These are phyloP conservation scores for Russula sp. DNA, from an alignment of 768 basidiomycete genomes.

Conservation along the genomic window DNA sequence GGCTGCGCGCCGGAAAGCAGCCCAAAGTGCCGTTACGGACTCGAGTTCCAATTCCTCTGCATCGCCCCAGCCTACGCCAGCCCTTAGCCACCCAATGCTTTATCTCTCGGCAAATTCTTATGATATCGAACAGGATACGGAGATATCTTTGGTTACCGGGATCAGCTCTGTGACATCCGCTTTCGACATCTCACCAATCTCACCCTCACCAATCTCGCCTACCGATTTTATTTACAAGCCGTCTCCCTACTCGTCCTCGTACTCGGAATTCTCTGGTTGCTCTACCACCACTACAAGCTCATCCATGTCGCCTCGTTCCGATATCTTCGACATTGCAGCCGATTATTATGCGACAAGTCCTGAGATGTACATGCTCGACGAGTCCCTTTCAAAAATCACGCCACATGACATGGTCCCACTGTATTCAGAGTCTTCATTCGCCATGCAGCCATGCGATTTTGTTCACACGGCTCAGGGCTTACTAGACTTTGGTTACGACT, in stretches of 20 bases:
- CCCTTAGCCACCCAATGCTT: slow-evolving; percentile 11
- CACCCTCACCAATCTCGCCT: slow-evolving; percentile 26
- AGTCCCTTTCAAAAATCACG: slow-evolving; percentile 29
- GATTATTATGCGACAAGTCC: slow-evolving; percentile 23
- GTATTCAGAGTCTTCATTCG: slow-evolving; percentile 17
- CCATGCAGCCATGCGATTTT: slow-evolving; percentile 24
- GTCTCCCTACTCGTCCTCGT: slow-evolving; percentile 16
- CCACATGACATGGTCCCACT: slow-evolving; percentile 25
- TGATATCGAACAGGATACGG: slow-evolving; percentile 12
- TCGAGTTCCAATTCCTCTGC: slow-evolving; percentile 24
- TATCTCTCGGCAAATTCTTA: slow-evolving; percentile 20
- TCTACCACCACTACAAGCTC: slow-evolving; percentile 25
- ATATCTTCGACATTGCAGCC: slow-evolving; percentile 27
- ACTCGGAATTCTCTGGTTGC: slow-evolving; percentile 23
- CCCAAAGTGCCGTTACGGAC: slow-evolving; percentile 11
- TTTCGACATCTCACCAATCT: slow-evolving; percentile 28
- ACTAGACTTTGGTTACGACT: slow-evolving; percentile 23
- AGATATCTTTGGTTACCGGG: slow-evolving; percentile 20
- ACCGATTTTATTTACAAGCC: slow-evolving; percentile 19
- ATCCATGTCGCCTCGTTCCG: slow-evolving; percentile 31
- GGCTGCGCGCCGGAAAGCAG: slow-evolving; percentile 26
- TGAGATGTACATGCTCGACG: slow-evolving; percentile 25
- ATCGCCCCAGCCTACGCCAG: slow-evolving; percentile 20
- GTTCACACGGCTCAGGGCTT: slow-evolving; percentile 12
- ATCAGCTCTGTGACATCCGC: slow-evolving; percentile 14